Base-by-base conservation (phyloP, 257 asterid species). In the Solanum gracilifrons region DNA sequence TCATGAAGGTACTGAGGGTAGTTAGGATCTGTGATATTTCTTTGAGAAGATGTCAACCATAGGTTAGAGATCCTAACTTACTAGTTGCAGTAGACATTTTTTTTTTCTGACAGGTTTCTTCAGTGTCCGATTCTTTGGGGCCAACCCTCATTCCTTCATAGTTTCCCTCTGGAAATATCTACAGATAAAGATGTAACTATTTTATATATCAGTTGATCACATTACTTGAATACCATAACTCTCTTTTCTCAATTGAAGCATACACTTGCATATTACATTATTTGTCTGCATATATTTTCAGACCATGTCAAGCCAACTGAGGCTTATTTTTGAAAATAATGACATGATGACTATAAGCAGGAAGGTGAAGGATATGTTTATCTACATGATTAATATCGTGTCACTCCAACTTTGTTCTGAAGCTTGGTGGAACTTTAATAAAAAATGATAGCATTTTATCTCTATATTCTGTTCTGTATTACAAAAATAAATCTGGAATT, bases 11-110 rank as follows among this genome's bases (percentile, higher is more conserved):
- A 76, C 64, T 37, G 88, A 51, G 88, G 88, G 79, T 75, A 87
- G 79, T 87, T 55, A 76, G 77, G 86, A 87, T 75, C 88, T 55
- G 74, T 43, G 86, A 33, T 60, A 31, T 79, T 48, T 29, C 39
- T 33, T 82, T 31, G 71, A 82, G 41, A 82, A 46, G 41, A 31
- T 87, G 39, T 41, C 60, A 51, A 18, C 39, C 51, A 25, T 62
- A 87, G 88, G 55, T 76, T 87, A 76, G 88, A 87, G 86, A 87
- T 87, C 75, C 76, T 77, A 80, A 69, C 86, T 62, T 46, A 32
- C 55, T 71, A 87, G 86, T 72, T 60, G 86, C 77, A 60, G 85
- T 58, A 64, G 32, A 77, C 74, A 55, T 60, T 58, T 20, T 75
- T 85, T 86, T 33, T 58, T 36, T 74, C 72, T 87, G 15, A 76